Conservation (phyloP, 2,329 filamentous ascomycete genomes). For the Hypomyces rosellus region DNA sequence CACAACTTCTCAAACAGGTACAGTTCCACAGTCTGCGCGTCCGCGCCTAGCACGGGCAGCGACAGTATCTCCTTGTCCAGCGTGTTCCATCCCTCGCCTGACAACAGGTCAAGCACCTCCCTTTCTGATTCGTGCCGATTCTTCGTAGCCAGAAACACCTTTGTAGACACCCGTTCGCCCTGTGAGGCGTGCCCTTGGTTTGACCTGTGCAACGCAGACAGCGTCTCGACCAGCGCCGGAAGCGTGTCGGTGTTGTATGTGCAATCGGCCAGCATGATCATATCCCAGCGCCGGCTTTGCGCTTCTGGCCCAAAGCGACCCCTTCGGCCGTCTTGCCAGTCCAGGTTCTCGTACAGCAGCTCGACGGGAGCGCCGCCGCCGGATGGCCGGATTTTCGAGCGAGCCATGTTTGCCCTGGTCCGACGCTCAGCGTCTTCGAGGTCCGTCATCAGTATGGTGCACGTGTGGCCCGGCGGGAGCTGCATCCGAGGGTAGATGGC, state of each 20-base stretch:
- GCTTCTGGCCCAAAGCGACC: constrained; percentile 39
- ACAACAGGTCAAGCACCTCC: constrained; percentile 42
- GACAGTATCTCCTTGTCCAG: constrained; percentile 35
- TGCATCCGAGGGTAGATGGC: constrained; percentile 24
- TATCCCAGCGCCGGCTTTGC: constrained; percentile 40
- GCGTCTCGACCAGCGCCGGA: constrained; percentile 46
- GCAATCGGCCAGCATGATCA: constrained; percentile 53
- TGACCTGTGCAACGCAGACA: constrained; percentile 40
- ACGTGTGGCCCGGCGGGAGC: constrained; percentile 12
- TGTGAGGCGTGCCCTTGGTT: constrained; percentile 23
- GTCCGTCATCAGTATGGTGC: constrained; percentile 48
- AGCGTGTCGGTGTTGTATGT: constrained; percentile 55
- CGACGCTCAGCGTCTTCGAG: constrained; percentile 47
- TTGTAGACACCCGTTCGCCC: constrained; percentile 25
- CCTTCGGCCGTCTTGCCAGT: constrained; percentile 47
- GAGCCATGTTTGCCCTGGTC: constrained; percentile 41
- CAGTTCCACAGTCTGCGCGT: constrained; percentile 43
- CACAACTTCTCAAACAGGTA: constrained; percentile 41
- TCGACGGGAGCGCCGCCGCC: constrained; percentile 8
- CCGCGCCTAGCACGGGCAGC: constrained; percentile 40
- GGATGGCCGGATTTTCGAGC: constrained; percentile 13
- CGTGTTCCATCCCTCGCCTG: constrained; percentile 38
- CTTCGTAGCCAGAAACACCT: constrained; percentile 50
- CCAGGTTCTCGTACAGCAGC: constrained; percentile 47
- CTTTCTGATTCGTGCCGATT: constrained; percentile 48